Base-by-base conservation (phyloP, 495 filamentous ascomycete genomes). In the Massariosphaeria phaeospora region DNA sequence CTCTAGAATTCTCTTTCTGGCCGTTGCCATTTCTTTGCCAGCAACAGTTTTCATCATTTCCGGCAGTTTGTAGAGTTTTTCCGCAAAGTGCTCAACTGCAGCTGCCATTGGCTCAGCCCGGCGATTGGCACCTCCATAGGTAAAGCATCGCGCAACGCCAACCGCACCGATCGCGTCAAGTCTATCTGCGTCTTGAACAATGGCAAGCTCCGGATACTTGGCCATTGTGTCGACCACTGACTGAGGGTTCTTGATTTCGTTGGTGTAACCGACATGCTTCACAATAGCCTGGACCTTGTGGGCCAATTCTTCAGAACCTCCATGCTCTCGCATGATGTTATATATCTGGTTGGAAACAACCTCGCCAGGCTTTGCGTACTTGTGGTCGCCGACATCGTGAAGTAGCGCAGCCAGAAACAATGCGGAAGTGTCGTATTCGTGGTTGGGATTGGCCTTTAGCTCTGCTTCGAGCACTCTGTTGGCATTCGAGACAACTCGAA, bases 131-230 rank as follows among this genome's bases (percentile, higher is more conserved):
- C 81, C 88, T 0, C 83, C 76, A 66, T 80, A 95, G 2, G 86
- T 84, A 68, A 96, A 95, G 38, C 79, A 76, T 34, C 91, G 68
- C 2, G 79, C 91, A 48, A 95, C 80, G 2, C 89, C 90, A 42
- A 95, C 76, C 0, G 87, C 88, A 1, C 91, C 91, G 59, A 95
- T 79, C 2, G 91, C 89, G 75, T 96, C 90, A 33, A 96, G 72
- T 8, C 90, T 76, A 71, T 96, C 91, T 1, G 90, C 91, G 69
- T 95, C 90, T 69, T 95, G 91, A 11, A 95, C 89, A 38, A 94
- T 77, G 0, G 77, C 88, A 5, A 96, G 72, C 69, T 96, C 90
- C 0, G 83, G 86, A 64, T 84, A 72, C 29, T 73, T 48, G 4
- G 66, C 59, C 11, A 93, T 70, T 5, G 88, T 67, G 0, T 61